Conservation (phyloP, 2,329 filamentous ascomycete genomes). For the Chaetomium olivaceum region DNA sequence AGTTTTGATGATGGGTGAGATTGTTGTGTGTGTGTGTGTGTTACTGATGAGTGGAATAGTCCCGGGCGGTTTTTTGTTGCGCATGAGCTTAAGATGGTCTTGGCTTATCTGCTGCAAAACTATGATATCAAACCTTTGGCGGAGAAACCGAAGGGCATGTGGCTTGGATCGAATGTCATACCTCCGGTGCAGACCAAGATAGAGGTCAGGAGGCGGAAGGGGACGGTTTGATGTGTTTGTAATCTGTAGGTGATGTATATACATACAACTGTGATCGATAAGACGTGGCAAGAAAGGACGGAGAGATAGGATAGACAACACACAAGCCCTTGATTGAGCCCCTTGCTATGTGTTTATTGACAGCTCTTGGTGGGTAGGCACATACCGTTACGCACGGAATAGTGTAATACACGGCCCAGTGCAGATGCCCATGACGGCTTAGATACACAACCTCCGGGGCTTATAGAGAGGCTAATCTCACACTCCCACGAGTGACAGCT, state of each 20-base stretch:
- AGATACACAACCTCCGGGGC: not conserved
- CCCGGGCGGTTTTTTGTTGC: slow-evolving; percentile 59
- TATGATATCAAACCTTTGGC: slow-evolving; percentile 52
- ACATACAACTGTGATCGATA: not conserved
- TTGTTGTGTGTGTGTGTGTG: too few relatives aligned
- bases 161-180: slow-evolving; percentile 48
- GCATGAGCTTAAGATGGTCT: slow-evolving; percentile 56
- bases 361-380: not conserved
- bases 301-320: not conserved
- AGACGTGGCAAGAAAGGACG: not conserved
- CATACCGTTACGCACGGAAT: not conserved
- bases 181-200: slow-evolving; percentile 39
- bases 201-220: slow-evolving; percentile 36
- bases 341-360: not conserved
- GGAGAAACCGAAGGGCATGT: slow-evolving; percentile 43
- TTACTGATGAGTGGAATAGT: slow-evolving; percentile 34
- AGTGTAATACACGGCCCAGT: not conserved
- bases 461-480: not conserved
- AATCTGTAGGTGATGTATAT: not conserved
- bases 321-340: not conserved
- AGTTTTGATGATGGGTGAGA: slow-evolving; percentile 15
- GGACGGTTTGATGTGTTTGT: slow-evolving; percentile 13
- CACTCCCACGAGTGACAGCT: not conserved
- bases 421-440: not conserved
- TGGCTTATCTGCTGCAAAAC: slow-evolving; percentile 52